Conservation (phyloP, 768 basidiomycete genomes). For the Lyophyllum semitale region DNA sequence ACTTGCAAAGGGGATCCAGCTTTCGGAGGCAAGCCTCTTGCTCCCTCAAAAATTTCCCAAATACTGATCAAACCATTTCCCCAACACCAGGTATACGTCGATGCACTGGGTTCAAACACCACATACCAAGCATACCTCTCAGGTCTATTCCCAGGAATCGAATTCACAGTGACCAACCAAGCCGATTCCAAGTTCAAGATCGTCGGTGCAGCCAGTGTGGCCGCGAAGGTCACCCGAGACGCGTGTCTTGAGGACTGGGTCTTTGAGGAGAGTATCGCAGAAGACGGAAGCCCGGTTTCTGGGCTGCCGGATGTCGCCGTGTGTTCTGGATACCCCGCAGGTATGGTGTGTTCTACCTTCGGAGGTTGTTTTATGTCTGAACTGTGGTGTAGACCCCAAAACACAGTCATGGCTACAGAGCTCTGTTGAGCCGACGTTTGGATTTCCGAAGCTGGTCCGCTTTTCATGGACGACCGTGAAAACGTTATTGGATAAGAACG, state of each 20-base stretch:
- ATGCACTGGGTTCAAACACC: constrained; percentile 86
- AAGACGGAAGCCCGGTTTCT: constrained; percentile 22
- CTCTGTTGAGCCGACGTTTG: constrained; percentile 85
- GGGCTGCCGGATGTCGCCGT: constrained; percentile 59
- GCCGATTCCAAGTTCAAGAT: constrained; percentile 97
- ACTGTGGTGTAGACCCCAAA: constrained; percentile 70
- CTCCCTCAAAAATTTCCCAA: not conserved
- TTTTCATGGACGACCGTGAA: constrained; percentile 98
- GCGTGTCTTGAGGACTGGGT: constrained; percentile 86
- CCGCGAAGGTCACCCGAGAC: constrained; percentile 95
- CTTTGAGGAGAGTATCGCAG: constrained; percentile 60
- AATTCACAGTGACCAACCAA: constrained; percentile 88
- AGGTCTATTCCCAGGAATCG: constrained; percentile 76
- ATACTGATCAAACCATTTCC: not conserved
- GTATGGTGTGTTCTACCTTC: constrained; percentile 33
- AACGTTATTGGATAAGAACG: constrained; percentile 78
- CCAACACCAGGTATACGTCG: constrained; percentile 79
- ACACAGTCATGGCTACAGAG: constrained; percentile 85
- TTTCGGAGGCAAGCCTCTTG: constrained; percentile 63
- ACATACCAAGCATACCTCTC: constrained; percentile 87
- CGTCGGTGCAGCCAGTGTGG: constrained; percentile 96
- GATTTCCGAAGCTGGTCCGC: constrained; percentile 85
- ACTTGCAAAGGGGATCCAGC: constrained; percentile 73
- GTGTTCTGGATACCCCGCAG: constrained; percentile 79
- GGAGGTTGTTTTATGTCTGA: not conserved